phyloP scores from a whole-genome alignment of 495 filamentous ascomycete species.

The Xylaria intraflava region DNA sequence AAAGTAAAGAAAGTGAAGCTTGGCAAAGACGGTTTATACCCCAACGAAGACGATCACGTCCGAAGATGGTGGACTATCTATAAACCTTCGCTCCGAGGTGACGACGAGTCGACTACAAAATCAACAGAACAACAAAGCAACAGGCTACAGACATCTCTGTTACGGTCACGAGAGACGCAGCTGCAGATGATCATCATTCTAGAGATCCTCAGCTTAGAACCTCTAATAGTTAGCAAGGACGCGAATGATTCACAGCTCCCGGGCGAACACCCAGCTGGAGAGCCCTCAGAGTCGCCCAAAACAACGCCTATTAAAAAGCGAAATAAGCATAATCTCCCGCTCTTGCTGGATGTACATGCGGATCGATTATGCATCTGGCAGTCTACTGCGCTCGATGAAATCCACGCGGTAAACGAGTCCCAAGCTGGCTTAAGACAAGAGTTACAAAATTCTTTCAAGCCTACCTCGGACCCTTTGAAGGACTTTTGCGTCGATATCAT shows the following conservation, averaged over 20 bases:
- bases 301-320: constrained; percentile 29
- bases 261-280: constrained; percentile 19
- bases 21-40: constrained; percentile 71
- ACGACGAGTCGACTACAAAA: constrained; percentile 27
- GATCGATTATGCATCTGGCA: constrained; percentile 97
- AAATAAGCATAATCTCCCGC: constrained; percentile 36
- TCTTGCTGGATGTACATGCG: constrained; percentile 74
- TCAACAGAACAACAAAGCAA: constrained; percentile 39
- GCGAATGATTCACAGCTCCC: constrained; percentile 37
- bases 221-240: constrained; percentile 33
- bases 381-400: constrained; percentile 57
- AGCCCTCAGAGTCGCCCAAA: constrained; percentile 13
- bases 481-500: constrained; percentile 92
- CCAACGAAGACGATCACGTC: constrained; percentile 66
- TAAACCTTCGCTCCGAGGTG: constrained; percentile 26
- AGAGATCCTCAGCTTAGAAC: constrained; percentile 75
- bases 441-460: constrained; percentile 22
- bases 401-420: constrained; percentile 48
- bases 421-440: constrained; percentile 26
- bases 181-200: constrained; percentile 86
- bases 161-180: constrained; percentile 74
- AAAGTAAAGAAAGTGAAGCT: constrained; percentile 65
- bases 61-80: constrained; percentile 70
- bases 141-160: constrained; percentile 54
- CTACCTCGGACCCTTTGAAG: constrained; percentile 32